phyloP scores from a whole-genome alignment of 2,329 filamentous ascomycete species.

The Zymoseptoria tritici region DNA sequence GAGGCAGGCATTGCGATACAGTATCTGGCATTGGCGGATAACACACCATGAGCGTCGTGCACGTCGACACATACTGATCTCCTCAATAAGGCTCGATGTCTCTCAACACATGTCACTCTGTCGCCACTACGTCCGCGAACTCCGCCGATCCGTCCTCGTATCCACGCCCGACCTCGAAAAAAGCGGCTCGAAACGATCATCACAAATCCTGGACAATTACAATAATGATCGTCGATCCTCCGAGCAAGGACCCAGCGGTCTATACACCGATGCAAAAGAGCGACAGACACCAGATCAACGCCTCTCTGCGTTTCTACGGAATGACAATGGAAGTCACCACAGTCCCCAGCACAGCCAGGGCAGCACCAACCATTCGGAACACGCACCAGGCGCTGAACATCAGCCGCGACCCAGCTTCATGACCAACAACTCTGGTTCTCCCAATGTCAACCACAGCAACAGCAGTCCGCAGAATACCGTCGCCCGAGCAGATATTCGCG shows the following conservation, averaged over 20 bases:
- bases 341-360: constrained; percentile 43
- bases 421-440: constrained; percentile 41
- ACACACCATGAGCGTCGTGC: not conserved
- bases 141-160: constrained; percentile 85
- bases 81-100: constrained; percentile 76
- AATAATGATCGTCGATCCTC: constrained; percentile 44
- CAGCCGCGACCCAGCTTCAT: constrained; percentile 52
- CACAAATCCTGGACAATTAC: constrained; percentile 57
- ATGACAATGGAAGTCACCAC: constrained; percentile 40
- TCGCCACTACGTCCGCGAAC: constrained; percentile 91
- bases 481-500: constrained; percentile 79
- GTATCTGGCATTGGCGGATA: not conserved
- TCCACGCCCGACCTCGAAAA: constrained; percentile 87
- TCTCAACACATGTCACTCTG: constrained; percentile 98
- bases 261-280: constrained; percentile 32
- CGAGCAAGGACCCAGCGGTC: constrained; percentile 29
- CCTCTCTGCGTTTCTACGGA: constrained; percentile 72
- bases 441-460: constrained; percentile 53
- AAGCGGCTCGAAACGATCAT: constrained; percentile 71
- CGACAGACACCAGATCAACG: constrained; percentile 69
- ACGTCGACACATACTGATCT: not conserved
- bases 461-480: constrained; percentile 79
- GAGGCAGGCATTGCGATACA: not conserved
- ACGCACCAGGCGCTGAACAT: constrained; percentile 37
- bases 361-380: constrained; percentile 22